Percentiles rank a stretch among this genome's conserved stretches.
phyloP scores from a whole-genome alignment of 202 grass and related monocot genomes.

The Bolboschoenoplectus hybrid region DNA sequence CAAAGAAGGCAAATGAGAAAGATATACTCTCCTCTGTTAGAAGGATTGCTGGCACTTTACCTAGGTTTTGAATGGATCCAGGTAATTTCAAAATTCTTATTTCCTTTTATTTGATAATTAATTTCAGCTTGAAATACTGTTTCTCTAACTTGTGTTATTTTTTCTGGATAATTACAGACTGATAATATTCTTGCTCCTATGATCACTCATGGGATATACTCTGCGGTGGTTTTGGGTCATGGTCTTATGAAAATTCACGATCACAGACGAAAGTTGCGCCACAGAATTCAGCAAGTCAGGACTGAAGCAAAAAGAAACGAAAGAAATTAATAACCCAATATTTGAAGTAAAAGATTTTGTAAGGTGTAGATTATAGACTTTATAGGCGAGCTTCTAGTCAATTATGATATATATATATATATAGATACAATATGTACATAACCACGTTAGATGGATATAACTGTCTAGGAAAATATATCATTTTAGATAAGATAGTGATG shows the following conservation, averaged over 20 bases:
- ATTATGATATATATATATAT: background rate
- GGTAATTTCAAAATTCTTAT: slow-evolving; percentile 43
- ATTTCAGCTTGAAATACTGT: background rate
- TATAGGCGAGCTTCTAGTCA: background rate
- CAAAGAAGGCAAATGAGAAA: slow-evolving; percentile 93
- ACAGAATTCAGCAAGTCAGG: slow-evolving; percentile 69
- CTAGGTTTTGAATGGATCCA: slow-evolving; percentile 96
- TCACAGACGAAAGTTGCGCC: slow-evolving; percentile 70
- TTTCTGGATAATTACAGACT: slow-evolving; percentile 49
- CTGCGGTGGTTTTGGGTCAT: slow-evolving; percentile 82
- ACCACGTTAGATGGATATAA: slow-evolving; percentile 9
- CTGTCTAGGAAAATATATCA: slow-evolving; percentile 22
- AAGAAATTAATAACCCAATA: background rate
- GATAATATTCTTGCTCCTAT: slow-evolving; percentile 87
- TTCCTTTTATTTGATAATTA: background rate
- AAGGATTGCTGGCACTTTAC: slow-evolving; percentile 93
- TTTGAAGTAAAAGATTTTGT: slow-evolving; percentile 35
- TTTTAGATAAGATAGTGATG: slow-evolving; percentile 22
- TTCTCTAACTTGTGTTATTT: background rate
- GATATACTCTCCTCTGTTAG: slow-evolving; percentile 95
- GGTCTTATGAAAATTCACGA: slow-evolving; percentile 95
- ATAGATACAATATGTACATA: slow-evolving; percentile 36
- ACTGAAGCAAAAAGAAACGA: slow-evolving; percentile 42
- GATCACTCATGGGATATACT: slow-evolving; percentile 99
- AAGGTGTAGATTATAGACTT: slow-evolving; percentile 12